phyloP scores from a whole-genome alignment of 345 rosid species.

The Iberis pinnata region DNA sequence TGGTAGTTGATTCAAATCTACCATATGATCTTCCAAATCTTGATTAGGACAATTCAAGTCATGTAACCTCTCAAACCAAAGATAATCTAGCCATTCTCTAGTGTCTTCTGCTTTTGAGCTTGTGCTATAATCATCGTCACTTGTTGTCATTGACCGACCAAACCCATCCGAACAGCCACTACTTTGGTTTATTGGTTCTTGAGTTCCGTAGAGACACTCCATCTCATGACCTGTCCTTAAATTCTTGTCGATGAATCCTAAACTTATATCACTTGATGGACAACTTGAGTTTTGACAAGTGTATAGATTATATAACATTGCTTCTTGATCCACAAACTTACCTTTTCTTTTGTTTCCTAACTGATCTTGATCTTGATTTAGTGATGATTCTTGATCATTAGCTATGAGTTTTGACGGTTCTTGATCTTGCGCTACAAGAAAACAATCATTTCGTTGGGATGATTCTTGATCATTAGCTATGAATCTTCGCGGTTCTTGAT shows the following conservation, averaged over 20 bases:
- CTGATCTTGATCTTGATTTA: neutral
- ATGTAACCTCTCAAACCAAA: slow-evolving; percentile 19
- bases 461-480: no score
- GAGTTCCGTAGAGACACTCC: slow-evolving; percentile 19
- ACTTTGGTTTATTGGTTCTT: slow-evolving; percentile 11
- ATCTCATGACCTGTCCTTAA: slow-evolving; percentile 39
- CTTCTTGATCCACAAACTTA: slow-evolving; percentile 11
- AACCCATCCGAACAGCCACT: slow-evolving; percentile 17
- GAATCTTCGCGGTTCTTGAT: neutral
- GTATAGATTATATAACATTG: slow-evolving; percentile 14
- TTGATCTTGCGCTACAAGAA: no score
- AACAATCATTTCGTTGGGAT: no score
- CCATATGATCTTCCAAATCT: slow-evolving; percentile 23
- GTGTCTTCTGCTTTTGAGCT: slow-evolving; percentile 15
- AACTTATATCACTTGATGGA: slow-evolving; percentile 30
- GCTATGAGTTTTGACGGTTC: no score
- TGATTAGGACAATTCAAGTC: slow-evolving; percentile 21
- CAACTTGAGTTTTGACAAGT: slow-evolving; percentile 33
- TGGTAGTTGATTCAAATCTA: slow-evolving; percentile 22
- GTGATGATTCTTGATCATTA: slow-evolving; percentile 6
- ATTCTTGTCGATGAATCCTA: slow-evolving; percentile 38
- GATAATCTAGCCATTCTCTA: slow-evolving; percentile 19
- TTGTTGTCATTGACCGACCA: slow-evolving; percentile 16
- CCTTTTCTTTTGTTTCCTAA: slow-evolving; percentile 12
- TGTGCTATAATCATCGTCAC: slow-evolving; percentile 25